Base-by-base conservation (phyloP, 148 eudicot species). In the Vaccinium darrowii region DNA sequence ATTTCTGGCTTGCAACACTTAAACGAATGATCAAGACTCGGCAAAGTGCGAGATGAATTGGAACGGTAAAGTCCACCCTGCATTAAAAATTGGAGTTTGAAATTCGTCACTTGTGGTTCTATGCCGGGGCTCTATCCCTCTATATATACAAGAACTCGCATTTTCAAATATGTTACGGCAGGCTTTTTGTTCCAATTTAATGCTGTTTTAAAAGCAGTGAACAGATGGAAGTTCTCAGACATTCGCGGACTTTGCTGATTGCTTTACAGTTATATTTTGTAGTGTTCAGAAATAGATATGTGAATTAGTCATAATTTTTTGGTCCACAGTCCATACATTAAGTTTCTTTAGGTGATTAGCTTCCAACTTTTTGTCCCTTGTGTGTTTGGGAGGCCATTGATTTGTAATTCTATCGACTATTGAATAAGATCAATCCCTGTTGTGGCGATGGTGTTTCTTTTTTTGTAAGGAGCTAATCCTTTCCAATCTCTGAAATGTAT, bases 21-120 rank as follows among this genome's bases (percentile, higher is more conserved):
- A 85, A 85, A 74, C 69, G 87, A 57, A 85, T 85, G 87, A 85
- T 85, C 65, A 85, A 81, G 82, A 85, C 80, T 49, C 84, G 80
- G 33, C 87, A 81, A 36, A 85, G 81, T 63, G 60, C 27, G 73
- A 85, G 87, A 81, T 85, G 56, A 81, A 23, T 19, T 4, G 27
- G 56, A 60, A 53, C 62, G 60, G 74, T 33, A 36, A 81, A 47
- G 14, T 78, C 81, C 78, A 60, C 39, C 39, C 63, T 58, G 50
- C 73, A 27, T 84, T 13, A 5, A 6, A 16, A 27, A 30, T 14
- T 14, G 12, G 23, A 54, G 25, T 71, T 49, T 50, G 39, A 18
- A 51, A 27, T 30, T 82, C 84, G 2, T 51, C 58, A n/a, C 27
- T 27, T 30, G 78, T 19, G 21, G 58, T 58, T 14, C 6, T 71